Conservation (phyloP, 2,329 filamentous ascomycete species). For the Cladophialophora immunda region DNA sequence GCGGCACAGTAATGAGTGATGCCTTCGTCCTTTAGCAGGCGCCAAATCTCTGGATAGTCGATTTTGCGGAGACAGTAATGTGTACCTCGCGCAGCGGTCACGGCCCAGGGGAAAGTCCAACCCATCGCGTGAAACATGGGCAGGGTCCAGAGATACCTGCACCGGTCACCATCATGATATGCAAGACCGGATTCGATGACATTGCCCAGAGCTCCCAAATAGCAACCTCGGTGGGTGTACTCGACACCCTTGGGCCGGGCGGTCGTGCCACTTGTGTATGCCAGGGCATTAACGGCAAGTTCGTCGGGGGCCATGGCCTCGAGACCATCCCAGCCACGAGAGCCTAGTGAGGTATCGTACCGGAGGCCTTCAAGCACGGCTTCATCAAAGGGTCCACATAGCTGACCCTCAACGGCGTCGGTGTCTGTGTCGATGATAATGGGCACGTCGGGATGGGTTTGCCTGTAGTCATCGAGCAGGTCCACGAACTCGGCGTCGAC, state of each 20-base stretch:
- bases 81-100: constrained; percentile 92
- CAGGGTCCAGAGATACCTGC: constrained; percentile 88
- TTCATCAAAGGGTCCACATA: constrained; percentile 82
- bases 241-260: constrained; percentile 91
- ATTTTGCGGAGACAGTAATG: constrained; percentile 95
- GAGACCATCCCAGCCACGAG: constrained; percentile 78
- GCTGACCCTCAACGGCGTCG: constrained; percentile 75
- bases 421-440: constrained; percentile 86
- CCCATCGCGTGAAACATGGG: constrained; percentile 81
- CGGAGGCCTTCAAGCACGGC: constrained; percentile 81
- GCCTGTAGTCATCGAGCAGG: constrained; percentile 73
- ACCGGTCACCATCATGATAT: constrained; percentile 67
- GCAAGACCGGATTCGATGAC: constrained; percentile 90
- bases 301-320: constrained; percentile 76
- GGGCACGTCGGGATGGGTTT: constrained; percentile 68
- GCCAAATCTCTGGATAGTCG: constrained; percentile 93
- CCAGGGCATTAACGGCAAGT: constrained; percentile 82
- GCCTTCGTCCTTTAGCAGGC: constrained; percentile 80
- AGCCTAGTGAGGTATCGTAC: constrained; percentile 72
- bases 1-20: constrained; percentile 97
- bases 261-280: constrained; percentile 94
- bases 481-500: constrained; percentile 81
- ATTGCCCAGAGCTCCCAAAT: constrained; percentile 84
- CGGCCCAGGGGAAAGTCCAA: constrained; percentile 91
- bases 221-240: constrained; percentile 87